These are phyloP conservation scores for Nicotiana benthamiana DNA, from an alignment of 257 asterid genomes.

Conservation along the genomic window DNA sequence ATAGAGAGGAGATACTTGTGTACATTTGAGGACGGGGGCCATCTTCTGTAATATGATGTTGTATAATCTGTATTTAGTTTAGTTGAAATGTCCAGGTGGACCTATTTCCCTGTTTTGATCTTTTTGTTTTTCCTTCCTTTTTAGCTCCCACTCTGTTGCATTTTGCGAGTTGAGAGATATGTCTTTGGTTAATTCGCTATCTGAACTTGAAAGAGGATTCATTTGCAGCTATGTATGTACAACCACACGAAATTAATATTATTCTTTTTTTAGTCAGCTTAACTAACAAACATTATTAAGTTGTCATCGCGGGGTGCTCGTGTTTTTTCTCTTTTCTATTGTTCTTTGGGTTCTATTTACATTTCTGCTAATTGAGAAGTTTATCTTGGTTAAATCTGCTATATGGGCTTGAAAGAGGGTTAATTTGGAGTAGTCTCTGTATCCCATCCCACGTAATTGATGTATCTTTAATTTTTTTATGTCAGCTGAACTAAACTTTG, in stretches of 20 bases:
- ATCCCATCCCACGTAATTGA: no score
- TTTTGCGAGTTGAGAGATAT: background rate
- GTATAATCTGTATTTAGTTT: slow-evolving; percentile 9
- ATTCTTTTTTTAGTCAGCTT: background rate
- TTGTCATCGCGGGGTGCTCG: background rate
- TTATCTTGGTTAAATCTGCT: no score
- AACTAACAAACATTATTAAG: background rate
- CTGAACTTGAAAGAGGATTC: background rate
- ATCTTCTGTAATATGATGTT: slow-evolving; percentile 1
- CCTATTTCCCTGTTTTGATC: background rate
- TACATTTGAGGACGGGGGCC: slow-evolving; percentile 1
- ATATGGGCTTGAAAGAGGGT: no score
- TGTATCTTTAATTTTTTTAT: no score
- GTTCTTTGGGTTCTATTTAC: no score
- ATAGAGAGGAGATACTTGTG: slow-evolving; percentile 4
- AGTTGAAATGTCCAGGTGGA: background rate
- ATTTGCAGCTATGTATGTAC: background rate
- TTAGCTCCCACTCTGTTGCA: background rate
- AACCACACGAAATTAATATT: background rate
- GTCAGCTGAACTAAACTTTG: no score
- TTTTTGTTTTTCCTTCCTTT: background rate
- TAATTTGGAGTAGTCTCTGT: no score
- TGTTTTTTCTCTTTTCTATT: no score
- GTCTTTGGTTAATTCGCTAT: background rate
- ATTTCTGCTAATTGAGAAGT: no score